These are phyloP conservation scores for Solanum aculeatissimum DNA, from an alignment of 305 asterid species.

Conservation along the genomic window DNA sequence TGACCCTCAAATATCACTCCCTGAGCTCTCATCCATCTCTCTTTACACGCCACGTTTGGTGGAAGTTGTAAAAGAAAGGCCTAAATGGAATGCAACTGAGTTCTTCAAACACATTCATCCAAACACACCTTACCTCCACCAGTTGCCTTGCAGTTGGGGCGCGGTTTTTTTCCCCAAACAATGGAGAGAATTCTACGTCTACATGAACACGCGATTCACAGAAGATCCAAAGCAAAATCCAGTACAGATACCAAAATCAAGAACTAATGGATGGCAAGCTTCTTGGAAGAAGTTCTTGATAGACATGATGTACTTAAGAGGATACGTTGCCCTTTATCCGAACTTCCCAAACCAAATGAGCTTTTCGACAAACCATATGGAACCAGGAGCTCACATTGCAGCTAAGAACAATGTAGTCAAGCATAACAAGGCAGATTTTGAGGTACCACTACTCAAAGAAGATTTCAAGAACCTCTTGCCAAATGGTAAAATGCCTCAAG, in stretches of 20 bases:
- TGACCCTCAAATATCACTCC: constrained; percentile 75
- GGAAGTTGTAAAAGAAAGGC: constrained; percentile 91
- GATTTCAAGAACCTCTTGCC: constrained; percentile 59
- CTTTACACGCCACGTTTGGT: constrained; percentile 86
- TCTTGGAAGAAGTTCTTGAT: constrained; percentile 95
- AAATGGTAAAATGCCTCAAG: constrained; percentile 72
- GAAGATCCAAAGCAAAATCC: constrained; percentile 80
- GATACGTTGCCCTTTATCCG: constrained; percentile 78
- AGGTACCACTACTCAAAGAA: constrained; percentile 67
- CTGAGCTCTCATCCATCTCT: constrained; percentile 77
- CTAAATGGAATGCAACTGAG: constrained; percentile 83
- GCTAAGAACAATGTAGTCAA: constrained; percentile 67
- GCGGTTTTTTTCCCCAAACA: constrained; percentile 93
- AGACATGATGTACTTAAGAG: constrained; percentile 90
- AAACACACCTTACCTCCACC: constrained; percentile 92
- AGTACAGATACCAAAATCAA: constrained; percentile 81
- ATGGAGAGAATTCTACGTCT: constrained; percentile 86
- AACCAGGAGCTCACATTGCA: constrained; percentile 87
- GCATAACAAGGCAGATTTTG: constrained; percentile 70
- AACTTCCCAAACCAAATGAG: constrained; percentile 85
- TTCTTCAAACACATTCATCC: constrained; percentile 70
- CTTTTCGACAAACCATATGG: constrained; percentile 95
- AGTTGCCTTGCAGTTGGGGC: constrained; percentile 95
- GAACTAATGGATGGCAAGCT: constrained; percentile 98
- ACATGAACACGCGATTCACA: constrained; percentile 93